Evolutionary conservation across 1,139 yeast species (phyloP), one percentile per base, ranked within the genome.

Genomic region (Eremothecium gossypii): DNA sequence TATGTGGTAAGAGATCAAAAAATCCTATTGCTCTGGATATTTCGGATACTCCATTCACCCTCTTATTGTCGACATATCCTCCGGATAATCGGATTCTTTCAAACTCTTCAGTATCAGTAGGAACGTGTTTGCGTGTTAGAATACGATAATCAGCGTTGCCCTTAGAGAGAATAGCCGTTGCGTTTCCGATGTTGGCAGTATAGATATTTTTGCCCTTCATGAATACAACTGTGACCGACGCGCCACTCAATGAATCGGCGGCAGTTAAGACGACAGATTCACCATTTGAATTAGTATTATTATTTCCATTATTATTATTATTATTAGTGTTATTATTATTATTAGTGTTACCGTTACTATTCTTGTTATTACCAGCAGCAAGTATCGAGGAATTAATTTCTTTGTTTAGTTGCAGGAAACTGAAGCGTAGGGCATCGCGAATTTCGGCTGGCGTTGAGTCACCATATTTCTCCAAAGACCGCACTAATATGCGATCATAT

Each of bases 11-110:
- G 53, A 82, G 71, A 51, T 85, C 83, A 61, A 83, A 81, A 60
- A 84, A 89, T 0, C 99, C 98, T 43, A 86, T 87, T 27, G 96
- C 95, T 52, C 98, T 74, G 1, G 96, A 84, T 33, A 87, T 83
- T 40, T 79, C 80, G 23, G 86, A 72, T 32, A 77, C 80, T 36
- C 93, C 94, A 60, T 89, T 96, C 39, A 91, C 71, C 45, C 80
- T 79, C 45, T 95, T 96, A 54, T 83, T 83, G 10, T 86, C 83
- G 12, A 91, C 95, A 57, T 75, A 82, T 1, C 97, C 97, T 40
- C 97, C 97, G 14, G 94, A 77, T 2, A 85, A 84, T 54, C 97
- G 71, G 40, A 93, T 85, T 54, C 96, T 70, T 51, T 84, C 93
- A 54, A 89, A 82, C 59, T 91, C 98, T 27, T 70, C 70, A 37